Base-by-base conservation (phyloP, 106 monocot species). In the Narthecium ossifragum region DNA sequence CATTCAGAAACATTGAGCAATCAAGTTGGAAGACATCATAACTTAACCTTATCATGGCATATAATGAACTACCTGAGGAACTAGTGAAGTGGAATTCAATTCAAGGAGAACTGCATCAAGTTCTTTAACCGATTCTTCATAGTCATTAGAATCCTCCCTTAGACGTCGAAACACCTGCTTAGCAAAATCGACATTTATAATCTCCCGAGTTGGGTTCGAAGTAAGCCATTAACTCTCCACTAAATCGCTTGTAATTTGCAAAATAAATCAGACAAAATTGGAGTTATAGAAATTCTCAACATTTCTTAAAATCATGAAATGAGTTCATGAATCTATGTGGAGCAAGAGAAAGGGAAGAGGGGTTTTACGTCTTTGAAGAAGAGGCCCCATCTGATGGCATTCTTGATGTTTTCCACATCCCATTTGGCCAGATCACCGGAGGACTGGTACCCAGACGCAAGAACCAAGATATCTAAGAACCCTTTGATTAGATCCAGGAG, bases 31-130 rank as follows among this genome's bases (percentile, higher is more conserved):
- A n/a, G n/a, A n/a, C n/a, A n/a, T n/a, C n/a, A n/a, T n/a, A n/a
- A n/a, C n/a, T n/a, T n/a, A n/a, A n/a, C n/a, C n/a, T n/a, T n/a
- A n/a, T n/a, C n/a, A n/a, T n/a, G n/a, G n/a, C n/a, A n/a, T n/a
- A n/a, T n/a, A n/a, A n/a, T n/a, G n/a, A n/a, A n/a, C 21, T 5
- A 86, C 93, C 79, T 78, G 68, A 22, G 89, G 93, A 55, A 89
- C 81, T 60, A 48, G 18, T 31, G 77, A 66, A 73, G 51, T 30
- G 13, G 83, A 83, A 34, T 58, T 65, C 56, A 94, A 55, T 26
- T 73, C 52, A 26, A 49, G 31, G 1, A 94, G 56, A 31, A 75
- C 80, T 26, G 61, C 71, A 73, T 94, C 89, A 33, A 94, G 75
- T 38, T 94, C 82, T 33, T 69, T 69, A 2, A 75, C 52, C n/a